Conservation (phyloP, 345 rosid genomes). For the Abelmoschus esculentus region DNA sequence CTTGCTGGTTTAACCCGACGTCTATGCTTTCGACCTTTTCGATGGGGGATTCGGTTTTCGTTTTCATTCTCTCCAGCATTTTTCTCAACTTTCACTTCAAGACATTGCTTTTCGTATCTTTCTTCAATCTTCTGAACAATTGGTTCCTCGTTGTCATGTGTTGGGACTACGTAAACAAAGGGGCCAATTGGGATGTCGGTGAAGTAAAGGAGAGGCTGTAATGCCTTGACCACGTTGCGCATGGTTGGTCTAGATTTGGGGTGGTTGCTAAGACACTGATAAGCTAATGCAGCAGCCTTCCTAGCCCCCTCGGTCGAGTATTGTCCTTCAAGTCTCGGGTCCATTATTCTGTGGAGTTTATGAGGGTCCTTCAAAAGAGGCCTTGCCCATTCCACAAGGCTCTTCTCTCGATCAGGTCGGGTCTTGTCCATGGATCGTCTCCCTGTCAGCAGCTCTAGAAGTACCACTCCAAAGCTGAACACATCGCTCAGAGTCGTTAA, state of each 20-base stretch:
- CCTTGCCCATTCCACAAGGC: slow-evolving; percentile 59
- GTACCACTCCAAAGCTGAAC: slow-evolving; percentile 64
- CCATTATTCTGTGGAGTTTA: slow-evolving; percentile 40
- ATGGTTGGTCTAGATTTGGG: slow-evolving; percentile 51
- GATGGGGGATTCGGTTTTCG: slow-evolving; percentile 3
- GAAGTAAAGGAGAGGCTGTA: slow-evolving; percentile 32
- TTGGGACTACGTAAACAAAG: slow-evolving; percentile 38
- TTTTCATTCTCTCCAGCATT: slow-evolving; percentile 2
- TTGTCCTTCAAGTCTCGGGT: slow-evolving; percentile 55
- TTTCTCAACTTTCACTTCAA: background rate
- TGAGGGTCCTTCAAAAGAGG: slow-evolving; percentile 38
- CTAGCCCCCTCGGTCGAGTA: slow-evolving; percentile 46
- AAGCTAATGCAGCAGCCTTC: slow-evolving; percentile 44
- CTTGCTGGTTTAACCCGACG: slow-evolving; percentile 31
- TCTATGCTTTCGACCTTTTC: slow-evolving; percentile 25
- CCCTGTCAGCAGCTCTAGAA: slow-evolving; percentile 51
- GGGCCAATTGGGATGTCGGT: slow-evolving; percentile 41
- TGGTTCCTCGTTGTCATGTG: background rate
- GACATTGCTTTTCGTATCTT: background rate
- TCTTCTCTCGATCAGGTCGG: slow-evolving; percentile 31
- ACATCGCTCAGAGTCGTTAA: slow-evolving; percentile 57
- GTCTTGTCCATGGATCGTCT: slow-evolving; percentile 36
- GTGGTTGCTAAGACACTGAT: slow-evolving; percentile 42
- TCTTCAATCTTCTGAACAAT: background rate
- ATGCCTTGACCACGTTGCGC: slow-evolving; percentile 38